Conservation (phyloP, 176 grass and related monocot genomes). For the Avena sativa region DNA sequence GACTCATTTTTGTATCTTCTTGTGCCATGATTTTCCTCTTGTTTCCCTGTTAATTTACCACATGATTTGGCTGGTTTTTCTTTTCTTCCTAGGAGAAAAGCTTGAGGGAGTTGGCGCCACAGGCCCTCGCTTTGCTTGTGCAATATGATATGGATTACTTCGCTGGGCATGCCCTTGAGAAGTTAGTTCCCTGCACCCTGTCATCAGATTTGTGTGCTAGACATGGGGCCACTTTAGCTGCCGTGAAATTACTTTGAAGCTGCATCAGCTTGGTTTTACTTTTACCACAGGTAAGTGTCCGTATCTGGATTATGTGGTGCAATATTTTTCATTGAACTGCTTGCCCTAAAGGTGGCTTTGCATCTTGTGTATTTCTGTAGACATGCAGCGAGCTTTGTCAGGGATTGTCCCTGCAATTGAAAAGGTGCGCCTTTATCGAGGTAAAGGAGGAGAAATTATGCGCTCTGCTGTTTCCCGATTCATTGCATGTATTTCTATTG, state of each 20-base stretch:
- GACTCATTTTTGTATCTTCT: background rate
- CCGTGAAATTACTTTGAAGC: conserved; percentile 73
- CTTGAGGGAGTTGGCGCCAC: conserved; percentile 82
- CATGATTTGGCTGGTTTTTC: conserved; percentile 42
- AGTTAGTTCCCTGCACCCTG: conserved; percentile 85
- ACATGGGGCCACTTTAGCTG: conserved; percentile 94
- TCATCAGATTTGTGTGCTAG: conserved; percentile 92
- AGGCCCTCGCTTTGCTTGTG: conserved; percentile 84
- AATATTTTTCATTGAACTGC: conserved; percentile 30
- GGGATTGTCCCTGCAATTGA: conserved; percentile 89
- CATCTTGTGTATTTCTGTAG: conserved; percentile 52
- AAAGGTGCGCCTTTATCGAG: conserved; percentile 93
- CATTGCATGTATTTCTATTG: conserved; percentile 86
- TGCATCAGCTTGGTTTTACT: conserved; percentile 75
- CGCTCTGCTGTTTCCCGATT: conserved; percentile 87
- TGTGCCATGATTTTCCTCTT: background rate
- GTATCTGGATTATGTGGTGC: conserved; percentile 1
- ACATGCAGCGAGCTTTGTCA: conserved; percentile 80
- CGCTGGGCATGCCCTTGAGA: conserved; percentile 65
- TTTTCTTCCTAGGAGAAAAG: conserved; percentile 76
- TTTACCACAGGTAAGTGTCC: conserved; percentile 57
- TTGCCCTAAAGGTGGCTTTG: conserved; percentile 28
- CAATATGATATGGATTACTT: conserved; percentile 88
- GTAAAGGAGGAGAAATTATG: conserved; percentile 99
- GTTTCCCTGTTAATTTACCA: conserved; percentile 31